phyloP scores from a whole-genome alignment of 2,329 filamentous ascomycete genomes.

The Teratosphaeria gauchensis region DNA sequence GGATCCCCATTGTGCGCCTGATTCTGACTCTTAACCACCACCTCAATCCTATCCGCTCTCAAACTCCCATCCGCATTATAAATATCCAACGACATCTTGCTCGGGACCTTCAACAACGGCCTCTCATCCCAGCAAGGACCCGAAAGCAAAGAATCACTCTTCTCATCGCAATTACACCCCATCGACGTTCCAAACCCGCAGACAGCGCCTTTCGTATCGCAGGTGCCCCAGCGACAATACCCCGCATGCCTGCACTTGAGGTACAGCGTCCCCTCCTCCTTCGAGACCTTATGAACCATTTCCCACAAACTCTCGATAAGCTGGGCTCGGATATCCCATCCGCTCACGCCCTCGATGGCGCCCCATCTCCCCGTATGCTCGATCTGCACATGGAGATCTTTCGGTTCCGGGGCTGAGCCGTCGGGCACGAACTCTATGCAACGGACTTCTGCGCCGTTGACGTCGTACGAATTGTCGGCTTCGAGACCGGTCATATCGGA shows the following conservation, averaged over 20 bases:
- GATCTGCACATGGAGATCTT: not conserved
- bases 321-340: not conserved
- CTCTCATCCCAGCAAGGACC: no score
- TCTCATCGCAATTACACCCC: no score
- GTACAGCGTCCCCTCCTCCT: not conserved
- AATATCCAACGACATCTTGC: not conserved
- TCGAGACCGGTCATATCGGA: not conserved
- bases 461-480: not conserved
- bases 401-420: not conserved
- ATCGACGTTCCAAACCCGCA: no score
- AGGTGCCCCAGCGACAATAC: no score
- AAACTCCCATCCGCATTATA: not conserved
- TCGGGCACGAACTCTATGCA: not conserved
- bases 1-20: not conserved
- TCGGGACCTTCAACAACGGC: no score
- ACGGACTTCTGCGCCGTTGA: not conserved
- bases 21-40: not conserved
- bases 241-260: not conserved
- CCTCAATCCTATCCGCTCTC: not conserved
- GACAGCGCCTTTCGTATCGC: no score
- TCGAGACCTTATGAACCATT: not conserved
- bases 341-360: not conserved
- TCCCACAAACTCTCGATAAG: not conserved
- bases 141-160: no score
- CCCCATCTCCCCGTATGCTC: not conserved